Evolutionary conservation across 257 asterid species (phyloP).

Genomic region (Penstemon davidsonii): DNA sequence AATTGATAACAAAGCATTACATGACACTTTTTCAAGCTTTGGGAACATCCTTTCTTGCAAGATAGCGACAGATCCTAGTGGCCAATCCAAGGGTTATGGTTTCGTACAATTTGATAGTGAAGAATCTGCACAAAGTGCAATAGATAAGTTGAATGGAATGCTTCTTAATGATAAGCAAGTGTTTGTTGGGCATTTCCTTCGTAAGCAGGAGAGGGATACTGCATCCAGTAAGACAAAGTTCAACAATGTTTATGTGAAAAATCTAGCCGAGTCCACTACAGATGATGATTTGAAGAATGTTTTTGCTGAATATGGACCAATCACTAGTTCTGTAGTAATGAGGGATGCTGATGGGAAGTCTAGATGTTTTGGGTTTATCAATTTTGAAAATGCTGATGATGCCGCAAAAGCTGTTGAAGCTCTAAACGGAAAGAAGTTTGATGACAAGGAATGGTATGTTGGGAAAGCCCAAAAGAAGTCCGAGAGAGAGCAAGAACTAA

Average conservation of each 20-base stretch:
- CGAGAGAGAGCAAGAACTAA: neutral
- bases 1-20: conserved; percentile 39
- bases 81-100: conserved; percentile 39
- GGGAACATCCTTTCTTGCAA: conserved; percentile 40
- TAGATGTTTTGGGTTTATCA: neutral
- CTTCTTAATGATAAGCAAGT: conserved; percentile 38
- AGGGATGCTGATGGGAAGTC: neutral
- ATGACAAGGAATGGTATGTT: conserved; percentile 36
- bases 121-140: conserved; percentile 35
- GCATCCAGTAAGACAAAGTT: conserved; percentile 16
- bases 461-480: conserved; percentile 16
- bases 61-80: conserved; percentile 36
- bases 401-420: conserved; percentile 34
- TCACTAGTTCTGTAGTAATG: neutral
- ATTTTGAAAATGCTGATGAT: neutral
- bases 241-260: conserved; percentile 34
- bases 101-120: conserved; percentile 35
- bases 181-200: conserved; percentile 36
- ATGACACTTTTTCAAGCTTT: conserved; percentile 36
- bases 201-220: conserved; percentile 36
- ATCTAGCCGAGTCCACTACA: conserved; percentile 31
- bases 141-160: conserved; percentile 39
- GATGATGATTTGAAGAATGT: conserved; percentile 30
- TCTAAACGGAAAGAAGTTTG: conserved; percentile 30
- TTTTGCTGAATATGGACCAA: neutral